Conservation (phyloP, 2,329 filamentous ascomycete genomes). For the Ascochyta clinopodiicola region DNA sequence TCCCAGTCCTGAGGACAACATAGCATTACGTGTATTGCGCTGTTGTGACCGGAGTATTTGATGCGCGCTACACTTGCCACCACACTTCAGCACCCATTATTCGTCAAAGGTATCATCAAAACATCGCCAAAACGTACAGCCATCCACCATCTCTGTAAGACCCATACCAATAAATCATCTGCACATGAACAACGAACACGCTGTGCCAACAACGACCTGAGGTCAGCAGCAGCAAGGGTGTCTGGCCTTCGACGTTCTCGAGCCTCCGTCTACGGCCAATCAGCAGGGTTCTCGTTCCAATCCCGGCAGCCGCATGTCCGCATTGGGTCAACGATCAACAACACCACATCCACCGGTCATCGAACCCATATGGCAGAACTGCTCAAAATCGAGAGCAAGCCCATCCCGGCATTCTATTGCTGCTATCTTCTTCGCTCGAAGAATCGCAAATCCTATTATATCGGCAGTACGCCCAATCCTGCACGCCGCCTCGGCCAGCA, state of each 20-base stretch:
- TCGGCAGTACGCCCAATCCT: conserved; percentile 91
- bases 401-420: conserved; percentile 86
- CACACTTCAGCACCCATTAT: neutral
- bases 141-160: too few relatives aligned
- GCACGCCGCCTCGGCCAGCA: conserved; percentile 85
- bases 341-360: conserved; percentile 4
- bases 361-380: conserved; percentile 14
- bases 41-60: neutral
- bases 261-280: conserved; percentile 23
- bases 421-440: conserved; percentile 92
- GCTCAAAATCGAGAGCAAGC: conserved; percentile 32
- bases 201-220: conserved; percentile 21
- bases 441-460: conserved; percentile 75
- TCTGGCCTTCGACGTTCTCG: conserved; percentile 14
- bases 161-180: neutral
- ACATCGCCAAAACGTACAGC: neutral
- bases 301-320: conserved; percentile 27
- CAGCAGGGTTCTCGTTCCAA: conserved; percentile 10
- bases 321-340: conserved; percentile 25
- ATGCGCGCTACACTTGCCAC: conserved; percentile 2
- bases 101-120: neutral
- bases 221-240: conserved; percentile 32
- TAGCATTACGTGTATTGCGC: neutral
- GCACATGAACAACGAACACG: conserved; percentile 3
- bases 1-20: too few relatives aligned